A percentile compares a stretch with the other conserved stretches of the same genome.
Evolutionary conservation across 352 stramenopile genomes (phyloP).

Genomic region (Phytophthora sp.): DNA sequence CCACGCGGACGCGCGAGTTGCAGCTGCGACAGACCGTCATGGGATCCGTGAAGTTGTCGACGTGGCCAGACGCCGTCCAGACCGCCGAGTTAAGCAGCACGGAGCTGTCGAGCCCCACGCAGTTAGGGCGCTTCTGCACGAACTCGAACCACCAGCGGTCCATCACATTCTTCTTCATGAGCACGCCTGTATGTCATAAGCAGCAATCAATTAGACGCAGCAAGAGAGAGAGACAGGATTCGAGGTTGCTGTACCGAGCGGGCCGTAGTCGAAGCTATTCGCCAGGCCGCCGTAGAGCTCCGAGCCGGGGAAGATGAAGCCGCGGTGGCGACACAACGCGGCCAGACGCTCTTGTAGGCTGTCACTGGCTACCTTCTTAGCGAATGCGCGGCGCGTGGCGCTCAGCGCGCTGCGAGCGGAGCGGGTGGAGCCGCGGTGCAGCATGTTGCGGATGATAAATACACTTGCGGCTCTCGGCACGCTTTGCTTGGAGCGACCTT

Average conservation of each 20-base stretch:
- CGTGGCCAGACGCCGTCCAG: conserved; percentile 96
- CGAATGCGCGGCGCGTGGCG: conserved; percentile 38
- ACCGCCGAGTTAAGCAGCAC: conserved; percentile 96
- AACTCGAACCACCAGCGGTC: conserved; percentile 97
- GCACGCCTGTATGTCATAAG: conserved; percentile 51
- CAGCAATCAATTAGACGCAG: conserved; percentile 3
- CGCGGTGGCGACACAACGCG: conserved; percentile 87
- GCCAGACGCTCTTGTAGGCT: conserved; percentile 79
- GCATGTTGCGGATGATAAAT: background rate
- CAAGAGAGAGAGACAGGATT: background rate
- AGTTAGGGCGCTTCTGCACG: conserved; percentile 93
- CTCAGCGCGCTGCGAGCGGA: conserved; percentile 1
- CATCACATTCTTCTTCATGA: conserved; percentile 99
- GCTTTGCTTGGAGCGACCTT: background rate
- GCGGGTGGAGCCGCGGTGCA: conserved; percentile 7
- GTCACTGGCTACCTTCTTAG: conserved; percentile 36
- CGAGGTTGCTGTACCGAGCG: conserved; percentile 51
- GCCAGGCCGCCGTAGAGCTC: conserved; percentile 98
- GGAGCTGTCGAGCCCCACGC: conserved; percentile 95
- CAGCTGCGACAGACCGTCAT: conserved; percentile 97
- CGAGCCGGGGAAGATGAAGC: conserved; percentile 94
- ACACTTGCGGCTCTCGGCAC: conserved; percentile 1
- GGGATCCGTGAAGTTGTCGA: conserved; percentile 97
- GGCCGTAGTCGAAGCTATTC: conserved; percentile 98
- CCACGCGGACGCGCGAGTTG: conserved; percentile 86